These are phyloP conservation scores for Candolleomyces eurysporus DNA, from an alignment of 768 basidiomycete species.

Conservation along the genomic window DNA sequence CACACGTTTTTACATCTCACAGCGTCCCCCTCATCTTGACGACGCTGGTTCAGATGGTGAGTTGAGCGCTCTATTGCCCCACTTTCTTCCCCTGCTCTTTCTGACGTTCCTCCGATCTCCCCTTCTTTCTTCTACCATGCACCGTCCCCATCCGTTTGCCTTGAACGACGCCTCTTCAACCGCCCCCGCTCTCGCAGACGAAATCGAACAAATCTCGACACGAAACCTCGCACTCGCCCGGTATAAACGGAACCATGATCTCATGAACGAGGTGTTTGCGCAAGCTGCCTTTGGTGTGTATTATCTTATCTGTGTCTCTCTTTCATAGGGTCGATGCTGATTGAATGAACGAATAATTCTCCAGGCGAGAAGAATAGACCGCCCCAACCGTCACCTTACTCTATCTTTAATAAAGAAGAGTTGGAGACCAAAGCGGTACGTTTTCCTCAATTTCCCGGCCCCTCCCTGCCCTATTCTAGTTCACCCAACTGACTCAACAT, in stretches of 20 bases:
- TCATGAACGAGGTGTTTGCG: constrained; percentile 81
- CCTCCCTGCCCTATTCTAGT: neutral
- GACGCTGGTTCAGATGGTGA: constrained; percentile 64
- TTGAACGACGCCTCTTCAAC: neutral
- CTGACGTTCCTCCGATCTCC: neutral
- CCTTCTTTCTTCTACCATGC: neutral
- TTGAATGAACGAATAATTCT: neutral
- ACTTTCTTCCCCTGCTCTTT: neutral
- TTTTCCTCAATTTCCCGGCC: neutral
- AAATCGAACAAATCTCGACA: constrained; percentile 69
- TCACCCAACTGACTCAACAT: neutral
- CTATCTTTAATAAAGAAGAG: constrained; percentile 57
- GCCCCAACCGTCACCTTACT: constrained; percentile 46
- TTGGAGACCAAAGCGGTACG: constrained; percentile 55
- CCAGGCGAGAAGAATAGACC: constrained; percentile 46
- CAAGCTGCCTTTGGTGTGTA: constrained; percentile 63
- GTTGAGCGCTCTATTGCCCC: constrained; percentile 8
- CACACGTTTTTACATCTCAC: neutral
- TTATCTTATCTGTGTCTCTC: neutral
- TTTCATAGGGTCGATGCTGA: neutral
- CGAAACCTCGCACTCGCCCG: constrained; percentile 68
- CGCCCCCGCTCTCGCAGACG: constrained; percentile 36
- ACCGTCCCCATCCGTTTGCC: neutral
- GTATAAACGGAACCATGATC: constrained; percentile 78
- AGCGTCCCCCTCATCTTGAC: constrained; percentile 44